Percentiles rank a stretch among this genome's conserved stretches.
These are phyloP conservation scores for Amanita jacksonii DNA, from an alignment of 768 basidiomycete species.

Conservation along the genomic window DNA sequence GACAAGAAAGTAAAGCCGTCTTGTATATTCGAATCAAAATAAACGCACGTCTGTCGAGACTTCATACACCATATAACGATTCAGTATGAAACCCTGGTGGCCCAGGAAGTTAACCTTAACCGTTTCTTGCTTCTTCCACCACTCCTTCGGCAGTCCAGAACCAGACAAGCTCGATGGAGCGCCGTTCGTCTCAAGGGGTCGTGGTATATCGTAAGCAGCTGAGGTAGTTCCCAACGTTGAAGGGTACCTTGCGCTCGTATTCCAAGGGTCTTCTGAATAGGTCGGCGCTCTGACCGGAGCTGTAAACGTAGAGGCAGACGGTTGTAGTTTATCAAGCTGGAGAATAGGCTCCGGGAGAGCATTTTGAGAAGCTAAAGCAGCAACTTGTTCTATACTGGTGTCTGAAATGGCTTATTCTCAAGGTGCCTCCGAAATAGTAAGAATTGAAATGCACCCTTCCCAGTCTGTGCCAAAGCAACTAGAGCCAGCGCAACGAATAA, in stretches of 20 bases:
- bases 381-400: constrained; percentile 73
- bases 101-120: constrained; percentile 68
- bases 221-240: constrained; percentile 19
- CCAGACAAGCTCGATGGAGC: constrained; percentile 54
- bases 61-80: constrained; percentile 80
- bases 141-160: constrained; percentile 64
- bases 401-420: constrained; percentile 30
- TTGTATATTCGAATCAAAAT: background rate
- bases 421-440: background rate
- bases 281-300: constrained; percentile 32
- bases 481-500: constrained; percentile 89
- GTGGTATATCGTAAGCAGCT: constrained; percentile 20
- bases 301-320: constrained; percentile 42
- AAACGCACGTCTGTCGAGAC: constrained; percentile 62
- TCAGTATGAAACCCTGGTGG: constrained; percentile 88
- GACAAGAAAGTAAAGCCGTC: constrained; percentile 6
- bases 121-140: constrained; percentile 80
- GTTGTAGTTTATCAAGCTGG: constrained; percentile 48
- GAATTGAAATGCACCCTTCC: constrained; percentile 44
- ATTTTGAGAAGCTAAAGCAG: constrained; percentile 67
- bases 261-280: constrained; percentile 66
- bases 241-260: constrained; percentile 28
- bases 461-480: constrained; percentile 77
- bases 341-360: constrained; percentile 67
- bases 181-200: constrained; percentile 28